Evolutionary conservation across 306 rosid genomes (phyloP).

Genomic region (Echinosophora koreensis): DNA sequence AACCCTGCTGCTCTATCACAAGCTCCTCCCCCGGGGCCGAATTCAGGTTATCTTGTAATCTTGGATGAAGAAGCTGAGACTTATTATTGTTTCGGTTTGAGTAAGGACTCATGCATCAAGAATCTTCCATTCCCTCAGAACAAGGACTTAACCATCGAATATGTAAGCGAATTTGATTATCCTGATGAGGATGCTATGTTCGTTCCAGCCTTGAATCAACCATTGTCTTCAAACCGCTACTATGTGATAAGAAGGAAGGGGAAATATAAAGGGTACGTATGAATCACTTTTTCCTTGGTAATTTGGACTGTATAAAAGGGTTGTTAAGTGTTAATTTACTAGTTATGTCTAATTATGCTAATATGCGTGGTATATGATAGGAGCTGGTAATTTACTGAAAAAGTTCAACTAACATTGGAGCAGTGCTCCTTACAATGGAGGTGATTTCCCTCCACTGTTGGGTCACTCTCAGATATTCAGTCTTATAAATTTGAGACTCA

Average conservation of each 20-base stretch:
- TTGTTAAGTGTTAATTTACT: too few species aligned
- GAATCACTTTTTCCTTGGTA: not conserved
- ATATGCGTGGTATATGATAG: too few species aligned
- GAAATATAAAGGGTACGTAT: conserved; percentile 38
- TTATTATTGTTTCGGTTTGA: conserved; percentile 32
- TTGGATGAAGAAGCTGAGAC: conserved; percentile 50
- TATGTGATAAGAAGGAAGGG: conserved; percentile 57
- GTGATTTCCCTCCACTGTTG: too few species aligned
- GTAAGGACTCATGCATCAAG: conserved; percentile 8
- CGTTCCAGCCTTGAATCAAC: conserved; percentile 66
- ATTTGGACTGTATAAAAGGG: too few species aligned
- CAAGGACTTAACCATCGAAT: conserved; percentile 42
- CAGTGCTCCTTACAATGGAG: too few species aligned
- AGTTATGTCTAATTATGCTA: too few species aligned
- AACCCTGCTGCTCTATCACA: conserved; percentile 39
- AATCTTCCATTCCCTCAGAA: conserved; percentile 58
- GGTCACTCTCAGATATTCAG: too few species aligned
- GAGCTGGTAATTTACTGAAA: too few species aligned
- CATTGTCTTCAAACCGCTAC: conserved; percentile 59
- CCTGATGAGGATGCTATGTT: conserved; percentile 51
- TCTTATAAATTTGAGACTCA: too few species aligned
- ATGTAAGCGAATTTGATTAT: conserved; percentile 40
- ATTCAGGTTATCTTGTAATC: conserved; percentile 50
- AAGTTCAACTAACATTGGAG: too few species aligned
- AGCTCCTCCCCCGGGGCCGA: conserved; percentile 51